Base-by-base conservation (phyloP, 768 basidiomycete species). In the Amanita molliuscula region DNA sequence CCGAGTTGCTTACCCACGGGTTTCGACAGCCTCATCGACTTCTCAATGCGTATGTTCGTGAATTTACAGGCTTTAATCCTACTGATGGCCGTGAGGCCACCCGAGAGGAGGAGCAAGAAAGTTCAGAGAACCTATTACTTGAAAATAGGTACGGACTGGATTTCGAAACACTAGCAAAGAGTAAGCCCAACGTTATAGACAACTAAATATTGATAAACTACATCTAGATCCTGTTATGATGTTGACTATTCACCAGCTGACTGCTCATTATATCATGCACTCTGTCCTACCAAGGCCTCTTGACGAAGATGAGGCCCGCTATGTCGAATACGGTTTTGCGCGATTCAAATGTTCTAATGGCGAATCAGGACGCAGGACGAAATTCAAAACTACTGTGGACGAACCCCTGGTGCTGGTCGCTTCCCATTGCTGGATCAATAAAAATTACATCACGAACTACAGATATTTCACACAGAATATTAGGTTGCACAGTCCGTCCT, bases 341-440 rank as follows among this genome's bases (percentile, higher is more conserved):
- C 67, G 73, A 4, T 73, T 73, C 25, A 59, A 64, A 42, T 67
- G 71, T 46, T 21, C 5, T 18, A 20, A 46, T 6, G 29, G 21
- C 16, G 18, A 9, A 31, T 16, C 44, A 16, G 9, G 26, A 9
- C 8, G 5, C 3, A n/a, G 41, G 3, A 28, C 20, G 1, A 8
- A n/a, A 28, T 42, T 15, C 7, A 26, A 42, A 28, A 23, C 21
- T 4, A n/a, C 67, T 10, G 62, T 73, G 2, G 69, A 73, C 40
- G 73, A 75, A 54, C 72, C 73, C 4, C 65, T 75, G 6, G 68
- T 72, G 23, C 59, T 75, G 8, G 62, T 73, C 18, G 68, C 72
- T 6, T 70, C 70, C 11, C 65, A 62, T 3, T 64, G 60, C 28
- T 75, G 73, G 71, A 65, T 70, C 50, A 64, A 72, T 26, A 48